Percentiles rank a stretch among this genome's conserved stretches.
Evolutionary conservation across 495 filamentous ascomycete species (phyloP).

Genomic region (Neurospora cerealis): DNA sequence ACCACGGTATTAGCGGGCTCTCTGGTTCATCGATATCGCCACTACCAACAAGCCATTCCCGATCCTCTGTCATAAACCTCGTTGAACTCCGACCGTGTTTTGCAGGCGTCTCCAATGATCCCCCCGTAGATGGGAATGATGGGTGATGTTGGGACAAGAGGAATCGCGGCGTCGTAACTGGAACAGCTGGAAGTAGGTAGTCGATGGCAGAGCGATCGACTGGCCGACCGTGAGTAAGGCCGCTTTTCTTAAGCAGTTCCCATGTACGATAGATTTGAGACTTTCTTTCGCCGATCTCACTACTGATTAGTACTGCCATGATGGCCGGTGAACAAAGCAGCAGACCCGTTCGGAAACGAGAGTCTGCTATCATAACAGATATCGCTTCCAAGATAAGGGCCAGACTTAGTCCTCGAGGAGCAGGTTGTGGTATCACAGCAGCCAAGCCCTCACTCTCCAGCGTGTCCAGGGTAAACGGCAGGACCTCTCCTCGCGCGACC

Average conservation of each 20-base stretch:
- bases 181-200: slow-evolving; percentile 44
- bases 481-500: slow-evolving; percentile 53
- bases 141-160: slow-evolving; percentile 19
- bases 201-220: slow-evolving; percentile 45
- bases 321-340: slow-evolving; percentile 73
- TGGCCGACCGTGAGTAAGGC: slow-evolving; percentile 9
- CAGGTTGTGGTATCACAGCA: slow-evolving; percentile 42
- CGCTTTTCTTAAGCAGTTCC: slow-evolving; percentile 25
- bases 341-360: slow-evolving; percentile 64
- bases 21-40: slow-evolving; percentile 53
- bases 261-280: slow-evolving; percentile 14
- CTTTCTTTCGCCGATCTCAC: slow-evolving; percentile 18
- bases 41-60: slow-evolving; percentile 12
- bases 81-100: slow-evolving; percentile 10
- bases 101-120: slow-evolving; percentile 25
- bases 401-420: slow-evolving; percentile 50
- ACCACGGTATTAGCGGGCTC: slow-evolving; percentile 72
- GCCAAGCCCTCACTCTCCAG: slow-evolving; percentile 33
- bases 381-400: slow-evolving; percentile 72
- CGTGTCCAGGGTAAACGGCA: slow-evolving; percentile 43
- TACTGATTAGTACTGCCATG: slow-evolving; percentile 54
- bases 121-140: slow-evolving; percentile 48
- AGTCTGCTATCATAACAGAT: slow-evolving; percentile 66
- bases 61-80: not conserved
- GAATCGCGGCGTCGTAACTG: slow-evolving; percentile 12